A percentile compares a stretch with the other conserved stretches of the same genome.
These are phyloP conservation scores for Entomortierella parvispora DNA, from an alignment of 192 early-diverging fungal genomes.

Conservation along the genomic window DNA sequence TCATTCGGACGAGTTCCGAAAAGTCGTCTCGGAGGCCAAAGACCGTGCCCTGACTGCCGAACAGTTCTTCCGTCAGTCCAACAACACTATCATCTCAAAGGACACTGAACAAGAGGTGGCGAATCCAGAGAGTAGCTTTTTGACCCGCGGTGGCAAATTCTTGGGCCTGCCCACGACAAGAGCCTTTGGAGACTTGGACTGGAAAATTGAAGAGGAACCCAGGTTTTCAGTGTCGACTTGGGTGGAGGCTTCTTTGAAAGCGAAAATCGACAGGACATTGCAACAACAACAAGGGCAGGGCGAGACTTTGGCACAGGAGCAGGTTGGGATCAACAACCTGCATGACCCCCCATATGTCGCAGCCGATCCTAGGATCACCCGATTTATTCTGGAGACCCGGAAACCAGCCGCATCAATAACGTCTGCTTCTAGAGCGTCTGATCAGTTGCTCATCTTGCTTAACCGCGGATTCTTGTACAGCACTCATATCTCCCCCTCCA, in stretches of 20 bases:
- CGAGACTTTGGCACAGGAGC: conserved; percentile 1
- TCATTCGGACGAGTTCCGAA: conserved; percentile 35
- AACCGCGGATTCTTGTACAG: conserved; percentile 1
- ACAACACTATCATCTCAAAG: conserved; percentile 4
- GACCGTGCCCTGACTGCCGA: conserved; percentile 35
- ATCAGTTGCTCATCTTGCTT: conserved; percentile 32
- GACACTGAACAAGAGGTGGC: background rate
- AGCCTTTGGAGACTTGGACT: conserved; percentile 44
- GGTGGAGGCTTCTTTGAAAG: conserved; percentile 30
- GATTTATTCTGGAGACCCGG: conserved; percentile 36
- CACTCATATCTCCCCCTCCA: background rate
- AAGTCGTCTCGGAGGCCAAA: conserved; percentile 36
- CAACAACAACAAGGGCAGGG: conserved; percentile 1
- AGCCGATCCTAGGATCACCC: conserved; percentile 24
- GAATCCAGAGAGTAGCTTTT: conserved; percentile 14
- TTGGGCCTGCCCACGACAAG: conserved; percentile 39
- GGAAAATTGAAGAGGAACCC: conserved; percentile 42
- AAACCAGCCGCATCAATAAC: background rate
- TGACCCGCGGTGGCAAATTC: conserved; percentile 35
- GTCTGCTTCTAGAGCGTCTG: conserved; percentile 3
- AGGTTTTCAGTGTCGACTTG: conserved; percentile 21
- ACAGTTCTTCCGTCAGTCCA: conserved; percentile 26
- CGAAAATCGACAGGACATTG: conserved; percentile 26
- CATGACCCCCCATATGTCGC: conserved; percentile 35
- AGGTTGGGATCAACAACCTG: conserved; percentile 28